These are phyloP conservation scores for Rhytidiadelphus loreus DNA, from an alignment of 225 moss, liverwort and hornwort species.

Conservation along the genomic window DNA sequence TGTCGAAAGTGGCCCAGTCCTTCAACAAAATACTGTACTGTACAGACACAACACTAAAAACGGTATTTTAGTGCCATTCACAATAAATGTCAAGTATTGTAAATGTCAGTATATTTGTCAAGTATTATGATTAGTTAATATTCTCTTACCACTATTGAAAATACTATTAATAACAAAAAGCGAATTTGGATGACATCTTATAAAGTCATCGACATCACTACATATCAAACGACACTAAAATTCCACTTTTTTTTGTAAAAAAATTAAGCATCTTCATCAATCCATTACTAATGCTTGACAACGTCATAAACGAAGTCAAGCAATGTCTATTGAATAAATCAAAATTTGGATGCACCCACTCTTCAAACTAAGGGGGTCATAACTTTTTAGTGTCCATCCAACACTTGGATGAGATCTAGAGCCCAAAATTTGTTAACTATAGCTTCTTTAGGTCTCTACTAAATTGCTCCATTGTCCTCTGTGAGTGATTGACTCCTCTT, in stretches of 20 bases:
- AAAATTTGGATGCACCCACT: accelerated
- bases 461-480: background rate
- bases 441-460: accelerated
- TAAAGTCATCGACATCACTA: accelerated
- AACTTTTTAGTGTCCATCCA: background rate
- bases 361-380: background rate
- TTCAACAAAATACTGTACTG: background rate
- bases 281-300: background rate
- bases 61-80: background rate
- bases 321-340: background rate
- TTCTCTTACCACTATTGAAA: background rate
- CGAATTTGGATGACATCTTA: background rate
- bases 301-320: accelerated
- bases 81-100: background rate
- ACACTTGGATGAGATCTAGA: background rate
- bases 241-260: background rate
- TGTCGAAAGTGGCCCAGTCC: background rate
- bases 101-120: background rate
- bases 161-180: background rate
- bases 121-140: background rate
- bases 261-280: background rate
- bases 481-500: accelerated
- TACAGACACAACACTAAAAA: background rate
- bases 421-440: background rate
- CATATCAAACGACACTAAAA: background rate